Conservation (phyloP, 2,329 filamentous ascomycete genomes). For the Penicillium sp. region DNA sequence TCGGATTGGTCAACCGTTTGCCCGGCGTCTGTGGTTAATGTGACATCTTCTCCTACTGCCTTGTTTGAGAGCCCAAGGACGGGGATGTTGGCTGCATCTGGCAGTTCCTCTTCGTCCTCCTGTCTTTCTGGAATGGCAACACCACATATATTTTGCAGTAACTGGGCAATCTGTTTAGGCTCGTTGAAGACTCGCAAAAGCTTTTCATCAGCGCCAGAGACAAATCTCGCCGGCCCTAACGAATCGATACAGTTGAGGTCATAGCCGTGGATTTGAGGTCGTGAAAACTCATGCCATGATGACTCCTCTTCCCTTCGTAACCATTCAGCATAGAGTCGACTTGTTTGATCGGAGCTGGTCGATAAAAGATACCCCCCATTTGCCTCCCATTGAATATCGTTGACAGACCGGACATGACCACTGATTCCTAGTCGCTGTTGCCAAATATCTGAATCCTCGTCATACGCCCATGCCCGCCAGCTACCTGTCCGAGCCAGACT, state of each 20-base stretch:
- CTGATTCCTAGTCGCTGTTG: slow-evolving; percentile 70
- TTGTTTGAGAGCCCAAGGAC: slow-evolving; percentile 96
- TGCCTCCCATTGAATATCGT: slow-evolving; percentile 77
- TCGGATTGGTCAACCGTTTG: slow-evolving; percentile 17
- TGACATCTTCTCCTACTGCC: slow-evolving; percentile 58
- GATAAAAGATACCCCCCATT: slow-evolving; percentile 81
- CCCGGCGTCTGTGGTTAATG: slow-evolving; percentile 31
- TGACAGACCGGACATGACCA: slow-evolving; percentile 79
- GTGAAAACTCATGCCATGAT: slow-evolving; percentile 93
- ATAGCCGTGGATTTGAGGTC: slow-evolving; percentile 96
- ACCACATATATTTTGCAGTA: slow-evolving; percentile 66
- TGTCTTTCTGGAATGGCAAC: slow-evolving; percentile 41
- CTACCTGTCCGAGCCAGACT: slow-evolving; percentile 87
- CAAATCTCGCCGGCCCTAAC: slow-evolving; percentile 69
- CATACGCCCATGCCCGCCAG: slow-evolving; percentile 80
- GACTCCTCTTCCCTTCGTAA: slow-evolving; percentile 39
- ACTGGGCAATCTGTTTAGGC: slow-evolving; percentile 73
- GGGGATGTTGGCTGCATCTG: slow-evolving; percentile 90
- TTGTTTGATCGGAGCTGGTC: slow-evolving; percentile 89
- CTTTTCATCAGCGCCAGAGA: slow-evolving; percentile 96
- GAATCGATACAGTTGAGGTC: slow-evolving; percentile 91
- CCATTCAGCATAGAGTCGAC: slow-evolving; percentile 81
- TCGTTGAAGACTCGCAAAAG: slow-evolving; percentile 93
- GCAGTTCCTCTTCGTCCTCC: slow-evolving; percentile 48
- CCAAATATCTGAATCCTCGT: slow-evolving; percentile 64